These are phyloP conservation scores for Taiozyma onychis DNA, from an alignment of 1,139 yeast genomes.

Conservation along the genomic window DNA sequence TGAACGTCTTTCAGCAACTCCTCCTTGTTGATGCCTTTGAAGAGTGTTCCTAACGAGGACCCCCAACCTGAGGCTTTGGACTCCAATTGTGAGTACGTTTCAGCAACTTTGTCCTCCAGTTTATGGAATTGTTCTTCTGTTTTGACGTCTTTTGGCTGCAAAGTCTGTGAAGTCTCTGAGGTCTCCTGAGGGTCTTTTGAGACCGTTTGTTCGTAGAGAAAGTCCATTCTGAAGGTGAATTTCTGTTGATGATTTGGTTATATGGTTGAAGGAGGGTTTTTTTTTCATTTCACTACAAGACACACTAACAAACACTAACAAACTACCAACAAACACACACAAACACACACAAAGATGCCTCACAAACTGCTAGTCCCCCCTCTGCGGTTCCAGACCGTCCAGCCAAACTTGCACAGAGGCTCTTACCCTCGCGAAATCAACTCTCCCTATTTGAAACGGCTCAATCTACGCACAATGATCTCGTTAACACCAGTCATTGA, in stretches of 20 bases:
- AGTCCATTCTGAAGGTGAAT: background rate
- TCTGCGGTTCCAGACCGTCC: slow-evolving; percentile 66
- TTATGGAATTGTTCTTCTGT: slow-evolving; percentile 30
- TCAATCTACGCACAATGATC: slow-evolving; percentile 65
- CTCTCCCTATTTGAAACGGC: slow-evolving; percentile 61
- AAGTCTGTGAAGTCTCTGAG: background rate
- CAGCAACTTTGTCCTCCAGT: slow-evolving; percentile 23
- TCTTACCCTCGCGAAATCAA: slow-evolving; percentile 80
- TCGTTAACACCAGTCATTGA: slow-evolving; percentile 71
- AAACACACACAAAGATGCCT: background rate
- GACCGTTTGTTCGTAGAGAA: background rate
- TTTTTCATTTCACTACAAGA: background rate
- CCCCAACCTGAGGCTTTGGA: slow-evolving; percentile 3
- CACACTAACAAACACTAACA: no score
- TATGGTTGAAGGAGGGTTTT: background rate
- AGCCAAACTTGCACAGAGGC: slow-evolving; percentile 72
- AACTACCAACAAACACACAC: background rate
- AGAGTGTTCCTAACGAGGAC: background rate
- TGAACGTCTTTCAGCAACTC: background rate
- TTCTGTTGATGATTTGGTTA: background rate
- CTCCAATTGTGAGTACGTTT: slow-evolving; percentile 4
- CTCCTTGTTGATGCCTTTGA: slow-evolving; percentile 1
- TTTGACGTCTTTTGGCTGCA: background rate
- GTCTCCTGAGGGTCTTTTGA: slow-evolving; percentile 9
- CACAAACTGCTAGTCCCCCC: slow-evolving; percentile 53